phyloP scores from a whole-genome alignment of 768 basidiomycete genomes.

The Suillus brevipes region DNA sequence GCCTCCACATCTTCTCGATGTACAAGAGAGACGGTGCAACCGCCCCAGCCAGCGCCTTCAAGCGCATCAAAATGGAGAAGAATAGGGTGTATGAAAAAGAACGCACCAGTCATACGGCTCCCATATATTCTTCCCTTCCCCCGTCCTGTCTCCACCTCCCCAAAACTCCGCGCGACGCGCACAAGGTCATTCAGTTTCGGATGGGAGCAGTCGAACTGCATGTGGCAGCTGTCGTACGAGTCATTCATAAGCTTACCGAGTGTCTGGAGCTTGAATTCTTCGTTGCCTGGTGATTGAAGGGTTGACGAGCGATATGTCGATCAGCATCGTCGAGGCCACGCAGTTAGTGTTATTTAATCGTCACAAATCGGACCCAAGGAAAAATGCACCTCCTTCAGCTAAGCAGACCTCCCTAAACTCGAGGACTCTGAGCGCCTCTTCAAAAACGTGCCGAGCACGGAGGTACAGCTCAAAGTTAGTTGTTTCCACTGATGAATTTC shows the following conservation, averaged over 20 bases:
- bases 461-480: constrained; percentile 82
- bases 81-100: neutral
- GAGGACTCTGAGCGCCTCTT: constrained; percentile 80
- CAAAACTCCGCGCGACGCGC: constrained; percentile 42
- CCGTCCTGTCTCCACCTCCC: constrained; percentile 50
- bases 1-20: constrained; percentile 56
- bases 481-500: constrained; percentile 55
- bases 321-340: neutral
- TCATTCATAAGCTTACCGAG: constrained; percentile 79
- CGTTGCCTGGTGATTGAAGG: constrained; percentile 10
- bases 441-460: constrained; percentile 77
- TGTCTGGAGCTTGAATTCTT: constrained; percentile 36
- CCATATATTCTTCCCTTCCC: constrained; percentile 53
- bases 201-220: constrained; percentile 77
- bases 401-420: constrained; percentile 73
- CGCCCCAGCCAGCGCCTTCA: constrained; percentile 88
- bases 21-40: constrained; percentile 83
- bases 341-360: neutral
- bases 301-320: neutral
- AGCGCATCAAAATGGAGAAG: neutral
- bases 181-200: constrained; percentile 75
- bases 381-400: constrained; percentile 31
- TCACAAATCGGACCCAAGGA: neutral
- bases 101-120: constrained; percentile 76
- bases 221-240: constrained; percentile 69